Evolutionary conservation across 805 yeast species (phyloP), one percentile per base, ranked within the genome.

Genomic region (Suhomyces kilbournensis): DNA sequence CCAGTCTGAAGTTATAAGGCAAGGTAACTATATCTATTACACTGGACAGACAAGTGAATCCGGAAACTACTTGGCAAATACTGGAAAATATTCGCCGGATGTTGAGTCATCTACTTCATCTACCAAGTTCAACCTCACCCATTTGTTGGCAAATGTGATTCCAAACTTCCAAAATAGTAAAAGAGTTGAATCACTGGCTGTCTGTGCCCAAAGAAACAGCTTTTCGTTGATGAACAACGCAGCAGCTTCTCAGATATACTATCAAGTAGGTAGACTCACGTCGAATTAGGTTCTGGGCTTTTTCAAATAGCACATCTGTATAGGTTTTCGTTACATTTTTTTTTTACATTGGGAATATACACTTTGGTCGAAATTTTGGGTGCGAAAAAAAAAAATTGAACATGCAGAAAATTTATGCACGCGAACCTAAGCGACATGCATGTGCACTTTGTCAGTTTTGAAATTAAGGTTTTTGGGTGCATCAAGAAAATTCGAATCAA

Each of bases 211-310:
- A 7, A 28, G 47, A 3, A 53, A 47, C 32, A 51, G 52, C 8
- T 53, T 40, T 46, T 38, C 58, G 1, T 60, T 66, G 44, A 52
- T 66, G 47, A 58, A 61, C 44, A 56, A 54, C 47, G 60, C 60
- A 6, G 61, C 68, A 9, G 59, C 56, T 5, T 59, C 62, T 2
- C 68, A 64, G 46, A 56, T 62, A 12, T 64, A 60, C 43, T 53
- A 60, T 34, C 58, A 54, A 17, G 56, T 52, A 7, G 34, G 45
- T 8, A 47, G 46, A 34, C 26, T 46, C 26, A 42, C 42, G 15
- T 17, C 42, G 8, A 19, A 38, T 19, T 38, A 10, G 40, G 10
- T 28, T 28, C n/a, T 28, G n/a, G 17, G 35, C 15, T 32, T n/a
- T n/a, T 12, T 32, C 12, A n/a, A 32, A 32, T 28, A 28, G 32